A percentile compares a stretch with the other conserved stretches of the same genome.
phyloP scores from a whole-genome alignment of 345 rosid species.

The Viola odorata region DNA sequence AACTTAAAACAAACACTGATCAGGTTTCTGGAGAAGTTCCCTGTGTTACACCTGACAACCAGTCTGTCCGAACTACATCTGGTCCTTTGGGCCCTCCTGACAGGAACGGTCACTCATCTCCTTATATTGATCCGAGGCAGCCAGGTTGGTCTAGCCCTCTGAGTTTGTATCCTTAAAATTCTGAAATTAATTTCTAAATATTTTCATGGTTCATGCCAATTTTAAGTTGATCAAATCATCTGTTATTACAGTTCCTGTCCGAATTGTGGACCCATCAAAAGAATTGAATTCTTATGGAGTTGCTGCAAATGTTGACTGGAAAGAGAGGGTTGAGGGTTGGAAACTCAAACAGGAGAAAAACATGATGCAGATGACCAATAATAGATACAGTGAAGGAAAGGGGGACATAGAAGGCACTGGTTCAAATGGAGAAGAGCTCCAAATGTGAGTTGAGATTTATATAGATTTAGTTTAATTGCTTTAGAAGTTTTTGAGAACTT shows the following conservation, averaged over 20 bases:
- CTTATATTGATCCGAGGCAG: conserved; percentile 91
- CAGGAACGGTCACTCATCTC: conserved; percentile 71
- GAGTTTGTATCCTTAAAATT: conserved; percentile 6
- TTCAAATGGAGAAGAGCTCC: conserved; percentile 96
- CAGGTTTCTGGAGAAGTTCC: conserved; percentile 99
- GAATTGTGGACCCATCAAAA: conserved; percentile 96
- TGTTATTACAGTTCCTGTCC: conserved; percentile 70
- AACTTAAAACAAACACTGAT: conserved; percentile 1
- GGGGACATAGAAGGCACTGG: conserved; percentile 97
- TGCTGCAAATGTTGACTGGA: conserved; percentile 96
- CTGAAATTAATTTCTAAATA: conserved; percentile 5
- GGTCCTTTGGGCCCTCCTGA: conserved; percentile 96
- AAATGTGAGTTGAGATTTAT: conserved; percentile 53
- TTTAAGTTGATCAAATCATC: conserved; percentile 15
- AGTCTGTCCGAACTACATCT: conserved; percentile 92
- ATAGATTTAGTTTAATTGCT: not conserved
- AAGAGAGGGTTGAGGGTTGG: conserved; percentile 99
- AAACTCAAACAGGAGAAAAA: conserved; percentile 96
- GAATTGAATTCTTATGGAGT: conserved; percentile 99
- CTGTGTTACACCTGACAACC: conserved; percentile 72
- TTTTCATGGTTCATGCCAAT: conserved; percentile 7
- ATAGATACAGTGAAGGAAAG: conserved; percentile 72
- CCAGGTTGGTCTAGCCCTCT: conserved; percentile 53
- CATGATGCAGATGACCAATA: conserved; percentile 52
- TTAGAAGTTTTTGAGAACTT: not conserved